Conservation (phyloP, 805 yeast genomes). For the Metschnikowia arizonensis region DNA sequence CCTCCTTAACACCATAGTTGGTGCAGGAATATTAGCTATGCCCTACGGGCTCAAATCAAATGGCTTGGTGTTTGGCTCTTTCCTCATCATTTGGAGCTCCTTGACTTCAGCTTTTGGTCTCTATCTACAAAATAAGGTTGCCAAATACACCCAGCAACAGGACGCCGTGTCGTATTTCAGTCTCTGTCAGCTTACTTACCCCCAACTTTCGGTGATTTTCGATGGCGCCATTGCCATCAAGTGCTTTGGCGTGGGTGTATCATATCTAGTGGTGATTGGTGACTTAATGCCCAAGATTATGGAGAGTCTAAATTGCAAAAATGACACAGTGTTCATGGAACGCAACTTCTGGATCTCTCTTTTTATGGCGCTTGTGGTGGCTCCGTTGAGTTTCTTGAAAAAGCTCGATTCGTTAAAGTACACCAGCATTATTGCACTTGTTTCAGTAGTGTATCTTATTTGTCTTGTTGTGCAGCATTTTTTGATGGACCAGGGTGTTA, state of each 20-base stretch:
- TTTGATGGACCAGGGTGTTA: conserved; percentile 16
- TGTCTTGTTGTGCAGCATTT: conserved; percentile 52
- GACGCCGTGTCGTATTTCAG: conserved; percentile 43
- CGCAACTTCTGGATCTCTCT: conserved; percentile 54
- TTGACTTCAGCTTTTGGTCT: conserved; percentile 65
- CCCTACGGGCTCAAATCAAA: conserved; percentile 69
- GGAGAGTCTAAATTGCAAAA: conserved; percentile 31
- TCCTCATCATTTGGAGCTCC: conserved; percentile 58
- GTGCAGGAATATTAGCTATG: conserved; percentile 76
- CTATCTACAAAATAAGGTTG: conserved; percentile 55
- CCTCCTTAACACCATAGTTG: conserved; percentile 71
- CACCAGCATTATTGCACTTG: conserved; percentile 65
- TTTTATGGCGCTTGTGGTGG: conserved; percentile 47
- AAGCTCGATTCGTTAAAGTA: conserved; percentile 66
- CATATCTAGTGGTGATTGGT: conserved; percentile 70
- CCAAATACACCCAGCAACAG: conserved; percentile 46
- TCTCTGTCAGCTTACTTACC: conserved; percentile 58
- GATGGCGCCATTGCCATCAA: conserved; percentile 72
- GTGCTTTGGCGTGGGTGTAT: conserved; percentile 74
- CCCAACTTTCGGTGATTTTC: conserved; percentile 63
- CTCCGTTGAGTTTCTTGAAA: conserved; percentile 61
- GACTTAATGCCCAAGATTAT: conserved; percentile 66
- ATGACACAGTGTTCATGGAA: conserved; percentile 22
- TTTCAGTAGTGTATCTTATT: conserved; percentile 61
- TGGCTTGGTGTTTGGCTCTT: conserved; percentile 56